phyloP scores from a whole-genome alignment of 257 asterid species.

The Voacanga thouarsii region DNA sequence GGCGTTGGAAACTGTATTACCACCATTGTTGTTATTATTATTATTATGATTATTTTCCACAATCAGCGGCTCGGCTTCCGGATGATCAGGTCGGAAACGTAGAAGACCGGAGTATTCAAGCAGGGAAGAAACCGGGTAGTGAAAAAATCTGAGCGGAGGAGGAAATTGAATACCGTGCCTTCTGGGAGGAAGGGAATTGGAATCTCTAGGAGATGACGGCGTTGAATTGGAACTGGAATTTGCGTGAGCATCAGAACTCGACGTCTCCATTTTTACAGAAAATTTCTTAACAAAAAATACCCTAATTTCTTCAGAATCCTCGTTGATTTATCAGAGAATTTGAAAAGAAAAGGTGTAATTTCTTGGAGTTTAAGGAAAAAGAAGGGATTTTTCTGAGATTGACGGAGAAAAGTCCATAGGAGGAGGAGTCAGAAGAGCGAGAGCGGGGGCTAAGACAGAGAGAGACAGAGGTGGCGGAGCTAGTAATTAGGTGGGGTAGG shows the following conservation, averaged over 20 bases:
- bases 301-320: background rate
- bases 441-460: background rate
- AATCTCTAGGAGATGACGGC: slow-evolving; percentile 37
- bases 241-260: slow-evolving; percentile 35
- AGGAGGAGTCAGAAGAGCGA: slow-evolving; percentile 5
- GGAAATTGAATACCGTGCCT: slow-evolving; percentile 37
- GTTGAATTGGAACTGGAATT: slow-evolving; percentile 27
- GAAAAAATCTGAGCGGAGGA: slow-evolving; percentile 48
- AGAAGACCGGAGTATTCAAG: slow-evolving; percentile 69
- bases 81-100: slow-evolving; percentile 49
- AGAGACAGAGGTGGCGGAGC: background rate
- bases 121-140: slow-evolving; percentile 54
- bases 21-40: slow-evolving; percentile 15
- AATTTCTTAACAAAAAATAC: background rate
- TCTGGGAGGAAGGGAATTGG: slow-evolving; percentile 15
- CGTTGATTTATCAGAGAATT: background rate
- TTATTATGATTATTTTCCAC: slow-evolving; percentile 20
- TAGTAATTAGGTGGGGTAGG: background rate
- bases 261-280: slow-evolving; percentile 42
- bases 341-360: background rate
- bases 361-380: slow-evolving; percentile 33
- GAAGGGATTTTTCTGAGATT: slow-evolving; percentile 6
- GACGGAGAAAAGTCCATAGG: slow-evolving; percentile 20
- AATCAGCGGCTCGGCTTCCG: slow-evolving; percentile 46
- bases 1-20: slow-evolving; percentile 11